Evolutionary conservation across 78 protist species (phyloP), one percentile per base, ranked within the genome.

Genomic region (Planoprotostelium fungivorum): DNA sequence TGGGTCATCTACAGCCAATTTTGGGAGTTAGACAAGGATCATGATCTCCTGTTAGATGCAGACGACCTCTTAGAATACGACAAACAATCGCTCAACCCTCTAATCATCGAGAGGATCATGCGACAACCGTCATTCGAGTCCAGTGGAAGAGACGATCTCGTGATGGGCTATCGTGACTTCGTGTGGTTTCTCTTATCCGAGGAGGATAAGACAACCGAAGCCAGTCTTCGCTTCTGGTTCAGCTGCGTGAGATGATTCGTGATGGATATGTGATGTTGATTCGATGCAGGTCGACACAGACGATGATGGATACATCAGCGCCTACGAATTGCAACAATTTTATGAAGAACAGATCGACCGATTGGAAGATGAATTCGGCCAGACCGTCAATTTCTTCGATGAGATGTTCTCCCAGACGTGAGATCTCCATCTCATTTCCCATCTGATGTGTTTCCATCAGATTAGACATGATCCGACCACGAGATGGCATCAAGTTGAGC

Each of bases 11-110:
- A 98, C 95, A 95, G 97, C 94, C 91, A 91, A 87, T 98, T 97
- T 94, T 98, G 98, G 99, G 98, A 98, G 94, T 94, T 98, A 34
- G 99, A 98, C 88, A 89, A 89, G 34, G 98, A 96, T 91, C 96
- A 94, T 88, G 98, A 97, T 73, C 83, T 95, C n/a, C 37, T n/a
- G 51, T 92, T 95, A 35, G 83, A 87, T 37, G 83, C 36, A 34
- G 85, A 84, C 35, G 95, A 95, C 63, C 85, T 95, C 28, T 29
- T 87, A 25, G 87, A 38, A 87, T 95, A 95, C 93, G 38, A 88
- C 29, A 91, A 88, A 28, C 84, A 88, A 36, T 83, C 91, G 90
- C 88, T 94, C 84, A 88, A 90, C 0, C 36, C 34, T n/a, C 73
- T 39, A 86, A 85, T 88, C 29, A 51, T 93, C 34, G 35, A 34